These are phyloP conservation scores for Planoprotostelium fungivorum DNA, from an alignment of 78 protist genomes.

Conservation along the genomic window DNA sequence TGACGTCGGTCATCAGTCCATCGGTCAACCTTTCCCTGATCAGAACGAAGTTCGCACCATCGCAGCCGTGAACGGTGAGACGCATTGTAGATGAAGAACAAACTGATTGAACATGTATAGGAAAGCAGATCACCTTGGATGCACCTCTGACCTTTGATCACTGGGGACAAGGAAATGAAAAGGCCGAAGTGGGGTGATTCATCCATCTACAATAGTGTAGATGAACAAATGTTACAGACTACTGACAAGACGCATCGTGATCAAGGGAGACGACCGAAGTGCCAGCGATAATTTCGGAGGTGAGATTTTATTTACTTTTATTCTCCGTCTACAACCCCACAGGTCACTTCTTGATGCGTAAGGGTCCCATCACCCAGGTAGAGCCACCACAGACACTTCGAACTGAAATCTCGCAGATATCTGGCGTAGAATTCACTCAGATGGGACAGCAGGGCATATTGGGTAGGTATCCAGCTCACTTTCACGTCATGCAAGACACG, in stretches of 20 bases:
- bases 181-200: not conserved
- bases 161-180: not conserved
- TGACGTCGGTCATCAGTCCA: too few relatives aligned
- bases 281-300: not conserved
- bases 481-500: not conserved
- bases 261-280: not conserved
- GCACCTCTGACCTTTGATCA: not conserved
- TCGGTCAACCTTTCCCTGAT: not conserved
- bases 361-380: not conserved
- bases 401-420: not conserved
- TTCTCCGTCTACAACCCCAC: too few relatives aligned
- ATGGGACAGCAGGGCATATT: not conserved
- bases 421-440: not conserved
- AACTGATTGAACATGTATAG: not conserved
- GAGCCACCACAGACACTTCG: not conserved
- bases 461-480: not conserved
- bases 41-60: not conserved
- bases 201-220: not conserved
- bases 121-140: not conserved
- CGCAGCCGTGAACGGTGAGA: not conserved
- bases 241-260: not conserved
- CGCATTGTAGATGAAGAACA: not conserved
- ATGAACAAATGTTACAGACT: not conserved
- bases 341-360: not conserved
- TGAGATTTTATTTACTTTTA: too few relatives aligned